Evolutionary conservation across 148 eudicot species (phyloP), one percentile per base, ranked within the genome.

Genomic region (Cornus suecica): DNA sequence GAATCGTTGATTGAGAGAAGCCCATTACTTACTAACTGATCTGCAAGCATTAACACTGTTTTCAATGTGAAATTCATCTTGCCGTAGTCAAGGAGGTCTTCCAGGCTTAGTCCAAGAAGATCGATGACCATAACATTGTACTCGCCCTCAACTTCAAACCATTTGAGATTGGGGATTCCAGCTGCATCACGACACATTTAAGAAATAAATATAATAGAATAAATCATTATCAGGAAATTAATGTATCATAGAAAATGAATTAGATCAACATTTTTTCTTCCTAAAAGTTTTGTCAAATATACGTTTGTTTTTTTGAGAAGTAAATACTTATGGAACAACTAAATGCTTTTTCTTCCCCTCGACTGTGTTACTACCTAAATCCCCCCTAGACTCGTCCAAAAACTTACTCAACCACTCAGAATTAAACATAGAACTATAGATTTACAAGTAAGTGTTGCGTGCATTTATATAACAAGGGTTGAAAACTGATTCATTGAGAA

Each of bases 71-170:
- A 74, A 56, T 81, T 81, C 65, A 78, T 69, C 64, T 71, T 83
- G 77, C 85, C 79, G 69, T 79, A 83, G 70, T 83, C 79, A 69
- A 79, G 79, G 30, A 83, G 69, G 65, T 83, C 85, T 72, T 83
- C 85, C 68, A 83, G 32, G 77, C 85, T 83, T 26, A 82, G 85
- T 52, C 85, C 85, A 72, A 83, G 82, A 51, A 83, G 85, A 70
- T 83, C 85, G 76, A 83, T 83, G 65, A 76, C 85, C 85, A 82
- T 82, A 63, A 61, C 78, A 78, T 75, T 82, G 73, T 78, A 82
- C 64, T 82, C 82, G 15, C 81, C 79, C 75, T 83, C 85, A 30
- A 79, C 82, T 83, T 82, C 85, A 63, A 34, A 83, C 82, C 82
- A 83, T 69, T 83, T 79, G 30, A 79, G 79, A 41, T 72, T 72